phyloP scores from a whole-genome alignment of 495 filamentous ascomycete genomes.

The Tuber microsphaerosporum region DNA sequence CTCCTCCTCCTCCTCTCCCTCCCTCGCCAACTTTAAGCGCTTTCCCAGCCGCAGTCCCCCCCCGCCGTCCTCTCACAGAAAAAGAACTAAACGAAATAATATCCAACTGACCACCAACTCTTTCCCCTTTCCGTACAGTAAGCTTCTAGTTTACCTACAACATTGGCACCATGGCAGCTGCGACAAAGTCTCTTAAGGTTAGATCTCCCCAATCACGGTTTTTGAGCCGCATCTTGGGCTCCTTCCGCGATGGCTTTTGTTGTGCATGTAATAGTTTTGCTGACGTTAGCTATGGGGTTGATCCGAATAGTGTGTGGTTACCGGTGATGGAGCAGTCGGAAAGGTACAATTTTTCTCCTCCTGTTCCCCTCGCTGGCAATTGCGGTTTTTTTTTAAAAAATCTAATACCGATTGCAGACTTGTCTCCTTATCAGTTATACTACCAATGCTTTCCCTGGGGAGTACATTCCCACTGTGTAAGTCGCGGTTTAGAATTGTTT shows the following conservation, averaged over 20 bases:
- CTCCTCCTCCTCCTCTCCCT: not conserved
- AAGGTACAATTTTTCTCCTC: slow-evolving; percentile 56
- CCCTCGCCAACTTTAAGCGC: not conserved
- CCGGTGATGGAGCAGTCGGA: slow-evolving; percentile 95
- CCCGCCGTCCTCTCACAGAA: not conserved
- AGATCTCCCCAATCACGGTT: slow-evolving; percentile 21
- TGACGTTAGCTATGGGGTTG: slow-evolving; percentile 33
- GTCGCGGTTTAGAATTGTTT: slow-evolving; percentile 43
- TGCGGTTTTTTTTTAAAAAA: slow-evolving; percentile 30
- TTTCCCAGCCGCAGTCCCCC: not conserved
- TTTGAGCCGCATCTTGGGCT: slow-evolving; percentile 6
- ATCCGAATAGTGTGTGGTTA: slow-evolving; percentile 77
- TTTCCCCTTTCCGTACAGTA: not conserved
- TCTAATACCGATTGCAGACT: slow-evolving; percentile 56
- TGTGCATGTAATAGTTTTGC: slow-evolving; percentile 17
- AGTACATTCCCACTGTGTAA: slow-evolving; percentile 99
- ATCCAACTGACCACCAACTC: not conserved
- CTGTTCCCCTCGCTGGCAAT: slow-evolving; percentile 17
- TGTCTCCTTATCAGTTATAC: slow-evolving; percentile 99
- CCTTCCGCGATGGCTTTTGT: slow-evolving; percentile 7
- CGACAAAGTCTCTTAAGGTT: slow-evolving; percentile 72
- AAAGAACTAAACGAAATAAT: not conserved
- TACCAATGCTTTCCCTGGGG: slow-evolving; percentile 96
- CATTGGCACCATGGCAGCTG: slow-evolving; percentile 52
- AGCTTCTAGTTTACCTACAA: slow-evolving; percentile 1